These are phyloP conservation scores for Colletotrichum sp. DNA, from an alignment of 2,329 filamentous ascomycete species.

Conservation along the genomic window DNA sequence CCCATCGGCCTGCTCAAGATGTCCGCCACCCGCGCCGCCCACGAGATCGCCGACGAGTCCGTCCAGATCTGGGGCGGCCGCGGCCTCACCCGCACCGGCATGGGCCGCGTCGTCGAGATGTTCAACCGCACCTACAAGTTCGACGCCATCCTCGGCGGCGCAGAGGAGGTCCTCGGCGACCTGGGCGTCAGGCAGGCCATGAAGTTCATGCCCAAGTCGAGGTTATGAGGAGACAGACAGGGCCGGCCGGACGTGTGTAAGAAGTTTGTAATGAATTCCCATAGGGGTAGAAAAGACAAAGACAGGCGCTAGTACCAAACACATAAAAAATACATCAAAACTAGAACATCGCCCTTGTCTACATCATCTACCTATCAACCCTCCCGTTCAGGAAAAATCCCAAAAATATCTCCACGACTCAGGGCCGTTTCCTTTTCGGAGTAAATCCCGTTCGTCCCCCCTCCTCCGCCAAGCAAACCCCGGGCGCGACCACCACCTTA, in stretches of 20 bases:
- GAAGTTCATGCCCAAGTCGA: conserved; percentile 83
- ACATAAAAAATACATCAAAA: background rate
- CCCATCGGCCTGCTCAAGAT: conserved; percentile 86
- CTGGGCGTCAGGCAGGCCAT: conserved; percentile 84
- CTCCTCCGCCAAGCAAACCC: background rate
- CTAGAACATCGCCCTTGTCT: background rate
- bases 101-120: conserved; percentile 84
- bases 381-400: background rate
- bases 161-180: conserved; percentile 83
- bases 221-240: conserved; percentile 59
- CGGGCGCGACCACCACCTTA: background rate
- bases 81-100: conserved; percentile 79
- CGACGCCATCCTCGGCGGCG: conserved; percentile 77
- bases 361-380: background rate
- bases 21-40: conserved; percentile 75
- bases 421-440: background rate
- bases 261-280: background rate
- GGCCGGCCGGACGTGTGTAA: background rate
- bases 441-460: background rate
- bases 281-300: background rate
- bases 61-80: conserved; percentile 88
- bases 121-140: conserved; percentile 88
- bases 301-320: background rate
- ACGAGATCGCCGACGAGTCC: conserved; percentile 83
- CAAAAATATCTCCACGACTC: background rate